Percentiles rank a stretch among this genome's conserved stretches.
These are phyloP conservation scores for Penicillium dipodomyicola DNA, from an alignment of 495 filamentous ascomycete genomes.

Conservation along the genomic window DNA sequence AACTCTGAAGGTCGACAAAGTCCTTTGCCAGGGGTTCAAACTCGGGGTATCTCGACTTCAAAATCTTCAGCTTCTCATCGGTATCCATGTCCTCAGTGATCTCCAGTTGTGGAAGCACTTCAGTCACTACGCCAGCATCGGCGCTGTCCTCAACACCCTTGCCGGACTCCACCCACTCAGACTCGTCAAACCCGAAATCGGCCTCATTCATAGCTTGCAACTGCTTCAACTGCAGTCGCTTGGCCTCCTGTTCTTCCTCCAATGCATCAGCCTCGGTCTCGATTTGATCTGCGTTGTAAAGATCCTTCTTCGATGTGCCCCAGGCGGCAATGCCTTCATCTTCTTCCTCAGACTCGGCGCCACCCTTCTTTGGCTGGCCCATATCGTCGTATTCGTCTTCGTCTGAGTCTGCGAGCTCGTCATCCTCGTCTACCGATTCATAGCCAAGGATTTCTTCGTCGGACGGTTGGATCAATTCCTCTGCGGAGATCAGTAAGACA, in stretches of 20 bases:
- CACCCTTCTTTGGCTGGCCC: constrained; percentile 27
- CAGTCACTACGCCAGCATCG: constrained; percentile 63
- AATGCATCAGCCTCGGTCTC: constrained; percentile 89
- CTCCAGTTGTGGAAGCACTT: constrained; percentile 77
- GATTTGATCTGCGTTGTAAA: constrained; percentile 87
- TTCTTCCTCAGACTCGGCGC: constrained; percentile 49
- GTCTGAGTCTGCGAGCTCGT: constrained; percentile 53
- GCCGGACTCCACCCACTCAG: constrained; percentile 66
- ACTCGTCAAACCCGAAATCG: constrained; percentile 89
- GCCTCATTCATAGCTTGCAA: constrained; percentile 78
- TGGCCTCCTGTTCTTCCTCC: constrained; percentile 88
- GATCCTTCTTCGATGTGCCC: constrained; percentile 84
- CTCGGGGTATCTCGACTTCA: constrained; percentile 83
- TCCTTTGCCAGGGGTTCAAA: constrained; percentile 83
- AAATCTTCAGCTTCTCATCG: constrained; percentile 71
- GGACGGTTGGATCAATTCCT: constrained; percentile 63
- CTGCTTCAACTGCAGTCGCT: constrained; percentile 83
- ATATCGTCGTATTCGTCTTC: constrained; percentile 39
- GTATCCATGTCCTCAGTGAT: constrained; percentile 74
- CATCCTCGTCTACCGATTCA: constrained; percentile 47
- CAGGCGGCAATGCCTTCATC: constrained; percentile 77
- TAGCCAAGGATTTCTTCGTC: constrained; percentile 86
- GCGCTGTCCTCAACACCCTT: constrained; percentile 37
- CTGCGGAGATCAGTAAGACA: constrained; percentile 36
- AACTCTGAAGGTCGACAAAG: constrained; percentile 66